Conservation (phyloP, 2,329 filamentous ascomycete genomes). For the Zelopaecilomyces penicillatus region DNA sequence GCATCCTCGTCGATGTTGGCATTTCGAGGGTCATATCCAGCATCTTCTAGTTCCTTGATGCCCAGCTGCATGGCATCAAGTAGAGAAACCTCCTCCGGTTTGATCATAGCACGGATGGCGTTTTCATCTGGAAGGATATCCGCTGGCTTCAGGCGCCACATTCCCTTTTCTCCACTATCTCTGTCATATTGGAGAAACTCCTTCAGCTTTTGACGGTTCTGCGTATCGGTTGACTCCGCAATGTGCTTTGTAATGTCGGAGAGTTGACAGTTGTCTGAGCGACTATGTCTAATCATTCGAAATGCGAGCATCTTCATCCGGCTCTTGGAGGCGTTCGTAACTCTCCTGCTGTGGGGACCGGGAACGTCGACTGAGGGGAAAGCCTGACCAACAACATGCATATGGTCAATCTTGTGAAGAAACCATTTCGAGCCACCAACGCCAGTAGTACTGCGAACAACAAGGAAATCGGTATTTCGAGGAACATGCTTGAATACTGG, state of each 20-base stretch:
- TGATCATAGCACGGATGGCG: slow-evolving; percentile 77
- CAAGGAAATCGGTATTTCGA: slow-evolving; percentile 74
- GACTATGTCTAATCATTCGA: slow-evolving; percentile 72
- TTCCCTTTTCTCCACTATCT: slow-evolving; percentile 59
- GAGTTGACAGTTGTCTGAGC: slow-evolving; percentile 60
- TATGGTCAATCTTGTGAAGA: slow-evolving; percentile 80
- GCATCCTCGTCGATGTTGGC: slow-evolving; percentile 55
- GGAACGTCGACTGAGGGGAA: slow-evolving; percentile 90
- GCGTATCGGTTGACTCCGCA: slow-evolving; percentile 85
- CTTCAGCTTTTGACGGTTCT: slow-evolving; percentile 93
- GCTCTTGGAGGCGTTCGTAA: slow-evolving; percentile 95
- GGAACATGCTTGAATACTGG: slow-evolving; percentile 83
- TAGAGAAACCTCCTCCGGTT: slow-evolving; percentile 88
- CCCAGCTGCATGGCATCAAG: slow-evolving; percentile 97
- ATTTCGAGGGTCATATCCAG: slow-evolving; percentile 68
- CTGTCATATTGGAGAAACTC: slow-evolving; percentile 92
- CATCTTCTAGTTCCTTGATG: slow-evolving; percentile 80
- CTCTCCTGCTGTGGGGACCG: slow-evolving; percentile 85
- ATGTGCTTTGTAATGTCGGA: slow-evolving; percentile 88
- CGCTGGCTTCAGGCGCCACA: slow-evolving; percentile 67
- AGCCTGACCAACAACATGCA: slow-evolving; percentile 86
- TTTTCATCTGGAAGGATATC: slow-evolving; percentile 74
- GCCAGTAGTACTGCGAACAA: slow-evolving; percentile 74
- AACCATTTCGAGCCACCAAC: slow-evolving; percentile 71
- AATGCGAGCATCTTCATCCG: slow-evolving; percentile 94